These are phyloP conservation scores for Dittrichia graveolens DNA, from an alignment of 129 eudicot genomes.

Conservation along the genomic window DNA sequence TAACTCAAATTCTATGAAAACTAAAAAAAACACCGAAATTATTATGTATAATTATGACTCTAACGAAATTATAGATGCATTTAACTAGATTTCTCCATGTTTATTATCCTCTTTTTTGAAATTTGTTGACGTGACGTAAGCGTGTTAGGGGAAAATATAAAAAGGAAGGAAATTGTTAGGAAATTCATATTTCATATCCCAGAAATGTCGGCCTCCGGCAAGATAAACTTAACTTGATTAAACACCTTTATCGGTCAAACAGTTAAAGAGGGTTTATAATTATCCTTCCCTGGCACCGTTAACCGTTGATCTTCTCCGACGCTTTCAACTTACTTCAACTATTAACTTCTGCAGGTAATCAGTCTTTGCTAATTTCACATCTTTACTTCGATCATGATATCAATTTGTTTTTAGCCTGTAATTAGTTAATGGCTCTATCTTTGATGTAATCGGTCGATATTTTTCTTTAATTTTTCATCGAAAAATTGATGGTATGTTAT, in stretches of 20 bases:
- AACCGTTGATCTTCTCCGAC: constrained; percentile 23
- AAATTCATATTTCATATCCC: neutral
- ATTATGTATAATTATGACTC: no score
- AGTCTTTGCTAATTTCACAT: constrained; percentile 1
- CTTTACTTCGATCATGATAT: constrained; percentile 10
- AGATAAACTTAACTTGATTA: neutral
- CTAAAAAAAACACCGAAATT: no score
- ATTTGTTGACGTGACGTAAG: neutral
- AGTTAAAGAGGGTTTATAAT: neutral
- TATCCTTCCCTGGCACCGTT: constrained; percentile 12
- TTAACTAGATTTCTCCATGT: no score
- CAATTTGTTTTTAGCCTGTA: constrained; percentile 3
- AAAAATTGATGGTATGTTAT: neutral
- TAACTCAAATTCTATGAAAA: no score
- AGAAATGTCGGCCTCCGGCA: constrained; percentile 16
- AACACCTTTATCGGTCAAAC: constrained; percentile 19
- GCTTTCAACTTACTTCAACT: constrained; percentile 2
- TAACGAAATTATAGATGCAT: no score
- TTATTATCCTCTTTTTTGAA: neutral
- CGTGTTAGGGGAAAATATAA: constrained; percentile 1
- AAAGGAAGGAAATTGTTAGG: neutral
- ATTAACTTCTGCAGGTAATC: constrained; percentile 23
- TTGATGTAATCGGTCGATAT: constrained; percentile 12
- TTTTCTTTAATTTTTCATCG: constrained; percentile 7
- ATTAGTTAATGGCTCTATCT: neutral